Evolutionary conservation across 2,329 filamentous ascomycete species (phyloP).

Genomic region (Penicillium brasilianum): DNA sequence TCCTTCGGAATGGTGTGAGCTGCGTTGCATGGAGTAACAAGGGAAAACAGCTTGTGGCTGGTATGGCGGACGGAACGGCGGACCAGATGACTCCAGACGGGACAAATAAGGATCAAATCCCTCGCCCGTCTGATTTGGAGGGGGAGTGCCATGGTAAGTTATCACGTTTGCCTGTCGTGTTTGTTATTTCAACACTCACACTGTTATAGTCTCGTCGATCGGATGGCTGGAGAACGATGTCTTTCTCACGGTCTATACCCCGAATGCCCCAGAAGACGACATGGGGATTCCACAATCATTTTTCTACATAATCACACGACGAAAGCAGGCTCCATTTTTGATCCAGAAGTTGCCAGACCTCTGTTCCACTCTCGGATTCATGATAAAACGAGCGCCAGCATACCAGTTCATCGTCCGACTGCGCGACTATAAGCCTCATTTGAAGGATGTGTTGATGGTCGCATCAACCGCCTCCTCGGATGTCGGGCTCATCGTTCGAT

Average conservation of each 20-base stretch:
- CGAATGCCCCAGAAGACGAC: slow-evolving; percentile 59
- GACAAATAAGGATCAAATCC: slow-evolving; percentile 75
- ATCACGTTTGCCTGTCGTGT: too few relatives aligned
- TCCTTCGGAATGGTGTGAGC: slow-evolving; percentile 76
- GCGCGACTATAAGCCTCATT: slow-evolving; percentile 76
- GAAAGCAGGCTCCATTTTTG: slow-evolving; percentile 64
- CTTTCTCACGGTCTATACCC: slow-evolving; percentile 80
- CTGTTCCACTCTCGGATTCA: slow-evolving; percentile 70
- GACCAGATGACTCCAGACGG: slow-evolving; percentile 85
- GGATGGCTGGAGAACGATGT: slow-evolving; percentile 87
- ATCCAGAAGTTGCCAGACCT: slow-evolving; percentile 78
- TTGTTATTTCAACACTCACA: slow-evolving; percentile 11
- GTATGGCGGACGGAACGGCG: slow-evolving; percentile 77
- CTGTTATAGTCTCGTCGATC: slow-evolving; percentile 69
- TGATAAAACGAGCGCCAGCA: slow-evolving; percentile 64
- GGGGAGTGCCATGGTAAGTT: slow-evolving; percentile 66
- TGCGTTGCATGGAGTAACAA: slow-evolving; percentile 89
- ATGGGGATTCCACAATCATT: slow-evolving; percentile 64
- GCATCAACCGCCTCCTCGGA: slow-evolving; percentile 80
- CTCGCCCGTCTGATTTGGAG: slow-evolving; percentile 71
- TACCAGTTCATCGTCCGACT: slow-evolving; percentile 80
- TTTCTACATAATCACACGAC: slow-evolving; percentile 80
- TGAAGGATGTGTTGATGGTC: slow-evolving; percentile 82
- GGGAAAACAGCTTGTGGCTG: slow-evolving; percentile 90
- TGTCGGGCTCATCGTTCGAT: slow-evolving; percentile 76